Evolutionary conservation across 225 moss, liverwort and hornwort species (phyloP), one percentile per base, ranked within the genome.

Genomic region (Anthoceros angustus): DNA sequence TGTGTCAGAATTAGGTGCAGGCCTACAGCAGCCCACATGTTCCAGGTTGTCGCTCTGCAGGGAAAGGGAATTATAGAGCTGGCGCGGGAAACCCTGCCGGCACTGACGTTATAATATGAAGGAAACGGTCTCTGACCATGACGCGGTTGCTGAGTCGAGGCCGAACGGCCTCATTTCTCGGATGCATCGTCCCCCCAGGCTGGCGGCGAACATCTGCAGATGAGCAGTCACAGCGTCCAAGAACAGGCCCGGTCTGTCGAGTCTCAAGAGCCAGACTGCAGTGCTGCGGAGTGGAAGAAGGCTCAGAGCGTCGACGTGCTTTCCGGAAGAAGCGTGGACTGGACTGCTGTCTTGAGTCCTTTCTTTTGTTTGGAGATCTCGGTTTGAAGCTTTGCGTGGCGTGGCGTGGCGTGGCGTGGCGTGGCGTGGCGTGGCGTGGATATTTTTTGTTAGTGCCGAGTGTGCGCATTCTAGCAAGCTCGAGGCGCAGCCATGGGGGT

Each of bases 131-230:
- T 23, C 55, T 55, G 55, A 55, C 55, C 55, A 4, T 4, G 55
- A 20, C 55, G n/a, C n/a, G 55, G 18, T 55, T 55, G 55, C 18
- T 4, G 23, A 55, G n/a, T 23, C 18, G 55, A 23, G 4, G n/a
- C 14, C 18, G n/a, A 55, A 55, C 55, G 55, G 55, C 55, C 55
- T 55, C 1, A 55, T 55, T 55, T 55, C 55, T 55, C 55, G 55
- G 55, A 55, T 20, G 55, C 55, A 55, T 55, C 55, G 55, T 55
- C 4, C 7, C 49, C 23, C 55, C 55, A 55, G 55, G 55, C 55
- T 55, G 55, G 55, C 55, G n/a, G 32, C 32, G 32, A 32, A 32
- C 32, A 4, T 32, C 32, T 32, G 32, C 32, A 32, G 32, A 32
- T 32, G 32, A 32, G 32, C 32, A 1, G 32, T 32, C 32, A 32